A percentile compares a stretch with the other conserved stretches of the same genome.
These are phyloP conservation scores for Talaromyces trachyspermus DNA, from an alignment of 495 filamentous ascomycete genomes.

Conservation along the genomic window DNA sequence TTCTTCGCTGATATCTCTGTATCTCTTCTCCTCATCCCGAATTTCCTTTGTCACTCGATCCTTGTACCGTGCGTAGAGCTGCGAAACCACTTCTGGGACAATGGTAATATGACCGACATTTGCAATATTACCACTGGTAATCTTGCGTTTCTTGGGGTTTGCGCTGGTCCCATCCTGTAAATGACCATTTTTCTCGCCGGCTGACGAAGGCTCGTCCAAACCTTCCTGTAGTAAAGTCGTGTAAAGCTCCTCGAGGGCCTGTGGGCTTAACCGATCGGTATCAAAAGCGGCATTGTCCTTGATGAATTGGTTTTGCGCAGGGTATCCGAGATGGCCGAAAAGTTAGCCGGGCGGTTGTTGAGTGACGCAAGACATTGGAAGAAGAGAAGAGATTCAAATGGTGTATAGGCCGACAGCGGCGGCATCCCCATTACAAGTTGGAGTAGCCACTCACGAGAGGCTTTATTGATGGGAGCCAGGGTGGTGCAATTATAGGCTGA, in stretches of 20 bases:
- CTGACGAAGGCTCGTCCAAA: slow-evolving; percentile 28
- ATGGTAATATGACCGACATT: slow-evolving; percentile 61
- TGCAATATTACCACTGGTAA: slow-evolving; percentile 51
- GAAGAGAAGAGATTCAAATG: slow-evolving; percentile 81
- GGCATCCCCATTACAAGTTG: slow-evolving; percentile 45
- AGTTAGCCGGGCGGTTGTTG: slow-evolving; percentile 57
- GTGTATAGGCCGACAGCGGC: slow-evolving; percentile 62
- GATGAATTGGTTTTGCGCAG: slow-evolving; percentile 65
- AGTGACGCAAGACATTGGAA: slow-evolving; percentile 73
- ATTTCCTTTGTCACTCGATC: slow-evolving; percentile 61
- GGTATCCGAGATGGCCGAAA: slow-evolving; percentile 63
- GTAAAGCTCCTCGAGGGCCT: slow-evolving; percentile 72
- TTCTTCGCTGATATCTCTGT: slow-evolving; percentile 55
- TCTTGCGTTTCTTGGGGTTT: slow-evolving; percentile 66
- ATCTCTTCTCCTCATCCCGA: slow-evolving; percentile 63
- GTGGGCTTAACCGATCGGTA: slow-evolving; percentile 63
- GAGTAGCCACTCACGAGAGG: slow-evolving; percentile 33
- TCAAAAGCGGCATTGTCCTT: slow-evolving; percentile 62
- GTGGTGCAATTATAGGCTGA: slow-evolving; percentile 17
- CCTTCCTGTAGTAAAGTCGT: slow-evolving; percentile 70
- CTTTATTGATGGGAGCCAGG: slow-evolving; percentile 38
- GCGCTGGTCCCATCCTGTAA: slow-evolving; percentile 20
- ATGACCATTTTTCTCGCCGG: slow-evolving; percentile 24
- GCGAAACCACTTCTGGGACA: slow-evolving; percentile 59
- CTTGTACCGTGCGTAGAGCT: slow-evolving; percentile 68